These are phyloP conservation scores for Fusarium citri DNA, from an alignment of 2,329 filamentous ascomycete genomes.

Conservation along the genomic window DNA sequence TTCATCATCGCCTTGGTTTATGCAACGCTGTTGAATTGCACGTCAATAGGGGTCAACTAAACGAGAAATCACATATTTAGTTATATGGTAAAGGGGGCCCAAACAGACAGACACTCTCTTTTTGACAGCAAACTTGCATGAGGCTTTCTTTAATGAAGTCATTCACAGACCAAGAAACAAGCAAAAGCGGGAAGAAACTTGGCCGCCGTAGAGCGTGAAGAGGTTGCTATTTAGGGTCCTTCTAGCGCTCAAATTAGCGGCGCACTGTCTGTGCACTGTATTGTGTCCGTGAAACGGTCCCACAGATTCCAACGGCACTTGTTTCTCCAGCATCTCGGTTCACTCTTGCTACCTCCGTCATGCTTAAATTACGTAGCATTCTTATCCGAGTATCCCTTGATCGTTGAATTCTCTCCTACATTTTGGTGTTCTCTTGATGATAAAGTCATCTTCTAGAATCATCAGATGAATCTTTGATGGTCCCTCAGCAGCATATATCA, in stretches of 20 bases:
- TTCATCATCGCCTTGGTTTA: slow-evolving; percentile 17
- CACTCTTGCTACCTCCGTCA: slow-evolving; percentile 28
- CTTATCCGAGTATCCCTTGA: slow-evolving; percentile 27
- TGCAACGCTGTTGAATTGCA: slow-evolving; percentile 9
- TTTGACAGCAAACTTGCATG: neutral
- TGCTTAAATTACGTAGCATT: slow-evolving; percentile 38
- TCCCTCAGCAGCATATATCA: neutral
- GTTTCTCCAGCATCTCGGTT: slow-evolving; percentile 44
- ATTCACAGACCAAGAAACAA: slow-evolving; percentile 4
- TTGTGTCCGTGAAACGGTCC: slow-evolving; percentile 28
- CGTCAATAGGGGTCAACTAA: slow-evolving; percentile 4
- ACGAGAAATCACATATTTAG: neutral
- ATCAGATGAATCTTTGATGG: neutral
- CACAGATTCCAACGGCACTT: slow-evolving; percentile 40
- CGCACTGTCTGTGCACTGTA: slow-evolving; percentile 39
- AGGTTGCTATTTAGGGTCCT: slow-evolving; percentile 17
- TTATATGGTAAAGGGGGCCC: slow-evolving; percentile 3
- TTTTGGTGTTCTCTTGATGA: neutral
- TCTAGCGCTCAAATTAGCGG: slow-evolving; percentile 24
- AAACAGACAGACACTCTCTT: neutral
- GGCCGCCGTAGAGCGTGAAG: slow-evolving; percentile 13
- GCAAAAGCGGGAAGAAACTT: slow-evolving; percentile 17
- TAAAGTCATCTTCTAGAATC: neutral
- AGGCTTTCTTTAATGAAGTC: slow-evolving; percentile 23
- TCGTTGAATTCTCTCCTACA: neutral